A percentile compares a stretch with the other conserved stretches of the same genome.
phyloP scores from a whole-genome alignment of 2,329 filamentous ascomycete genomes.

The Fusarium miscanthi region DNA sequence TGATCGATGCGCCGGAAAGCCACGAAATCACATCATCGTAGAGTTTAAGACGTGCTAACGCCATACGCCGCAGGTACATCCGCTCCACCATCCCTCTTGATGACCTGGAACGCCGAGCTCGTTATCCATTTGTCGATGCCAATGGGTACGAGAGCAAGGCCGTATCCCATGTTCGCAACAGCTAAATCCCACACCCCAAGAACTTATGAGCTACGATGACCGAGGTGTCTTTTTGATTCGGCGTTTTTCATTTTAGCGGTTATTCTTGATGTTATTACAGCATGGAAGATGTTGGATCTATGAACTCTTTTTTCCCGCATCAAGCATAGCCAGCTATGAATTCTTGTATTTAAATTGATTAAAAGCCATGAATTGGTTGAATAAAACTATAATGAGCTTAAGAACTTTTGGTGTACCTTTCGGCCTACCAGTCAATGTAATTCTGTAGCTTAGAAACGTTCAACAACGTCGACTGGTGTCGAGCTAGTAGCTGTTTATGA shows the following conservation, averaged over 20 bases:
- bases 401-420: not conserved
- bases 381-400: not conserved
- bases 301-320: constrained; percentile 14
- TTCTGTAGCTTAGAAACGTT: not conserved
- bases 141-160: constrained; percentile 61
- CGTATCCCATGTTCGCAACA: constrained; percentile 50
- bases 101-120: constrained; percentile 79
- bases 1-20: constrained; percentile 9
- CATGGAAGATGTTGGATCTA: constrained; percentile 19
- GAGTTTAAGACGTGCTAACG: constrained; percentile 47
- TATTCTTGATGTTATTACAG: constrained; percentile 21
- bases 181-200: not conserved
- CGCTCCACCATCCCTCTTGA: constrained; percentile 84
- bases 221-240: not conserved
- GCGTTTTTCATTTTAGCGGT: constrained; percentile 17
- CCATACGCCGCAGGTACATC: constrained; percentile 73
- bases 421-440: not conserved
- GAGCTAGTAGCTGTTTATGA: not conserved
- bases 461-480: not conserved
- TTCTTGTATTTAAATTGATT: constrained; percentile 10
- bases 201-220: constrained; percentile 16
- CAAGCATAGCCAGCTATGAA: constrained; percentile 34
- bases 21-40: constrained; percentile 44
- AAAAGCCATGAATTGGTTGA: not conserved
- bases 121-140: constrained; percentile 74